These are phyloP conservation scores for Kwoniella shivajii DNA, from an alignment of 1,284 basidiomycete genomes.

Conservation along the genomic window DNA sequence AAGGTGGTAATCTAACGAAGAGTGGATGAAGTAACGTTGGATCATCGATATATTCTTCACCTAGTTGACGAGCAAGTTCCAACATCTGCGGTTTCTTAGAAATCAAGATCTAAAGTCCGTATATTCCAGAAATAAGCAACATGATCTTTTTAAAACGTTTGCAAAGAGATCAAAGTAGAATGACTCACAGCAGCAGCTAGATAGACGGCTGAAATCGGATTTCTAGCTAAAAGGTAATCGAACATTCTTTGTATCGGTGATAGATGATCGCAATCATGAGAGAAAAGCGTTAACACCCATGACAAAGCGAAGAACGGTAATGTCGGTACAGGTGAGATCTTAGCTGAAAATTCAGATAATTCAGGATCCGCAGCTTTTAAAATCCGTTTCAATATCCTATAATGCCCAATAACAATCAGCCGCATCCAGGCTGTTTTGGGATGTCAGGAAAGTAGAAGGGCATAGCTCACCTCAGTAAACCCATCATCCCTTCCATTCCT, in stretches of 20 bases:
- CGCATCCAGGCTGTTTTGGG: not conserved
- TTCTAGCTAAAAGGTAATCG: slow-evolving; percentile 80
- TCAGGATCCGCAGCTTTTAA: slow-evolving; percentile 69
- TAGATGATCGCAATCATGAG: slow-evolving; percentile 84
- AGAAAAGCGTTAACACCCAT: slow-evolving; percentile 85
- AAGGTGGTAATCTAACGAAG: slow-evolving; percentile 68
- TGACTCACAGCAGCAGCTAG: slow-evolving; percentile 50
- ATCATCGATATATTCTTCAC: slow-evolving; percentile 42
- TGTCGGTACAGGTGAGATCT: slow-evolving; percentile 46
- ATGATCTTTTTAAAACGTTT: not conserved
- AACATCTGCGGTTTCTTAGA: slow-evolving; percentile 52
- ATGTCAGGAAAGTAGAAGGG: too few relatives aligned
- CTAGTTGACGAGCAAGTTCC: slow-evolving; percentile 35
- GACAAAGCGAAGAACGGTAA: slow-evolving; percentile 71
- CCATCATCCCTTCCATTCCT: slow-evolving; percentile 80
- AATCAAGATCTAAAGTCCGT: slow-evolving; percentile 52
- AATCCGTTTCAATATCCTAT: slow-evolving; percentile 69
- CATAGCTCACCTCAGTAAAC: slow-evolving; percentile 68
- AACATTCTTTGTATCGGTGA: slow-evolving; percentile 83
- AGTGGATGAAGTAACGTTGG: slow-evolving; percentile 68
- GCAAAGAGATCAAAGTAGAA: not conserved
- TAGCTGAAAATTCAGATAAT: slow-evolving; percentile 61
- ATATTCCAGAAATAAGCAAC: not conserved
- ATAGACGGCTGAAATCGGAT: slow-evolving; percentile 79
- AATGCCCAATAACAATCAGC: slow-evolving; percentile 1